phyloP scores from a whole-genome alignment of 202 grass and related monocot genomes.

The Saccharum hybrid region DNA sequence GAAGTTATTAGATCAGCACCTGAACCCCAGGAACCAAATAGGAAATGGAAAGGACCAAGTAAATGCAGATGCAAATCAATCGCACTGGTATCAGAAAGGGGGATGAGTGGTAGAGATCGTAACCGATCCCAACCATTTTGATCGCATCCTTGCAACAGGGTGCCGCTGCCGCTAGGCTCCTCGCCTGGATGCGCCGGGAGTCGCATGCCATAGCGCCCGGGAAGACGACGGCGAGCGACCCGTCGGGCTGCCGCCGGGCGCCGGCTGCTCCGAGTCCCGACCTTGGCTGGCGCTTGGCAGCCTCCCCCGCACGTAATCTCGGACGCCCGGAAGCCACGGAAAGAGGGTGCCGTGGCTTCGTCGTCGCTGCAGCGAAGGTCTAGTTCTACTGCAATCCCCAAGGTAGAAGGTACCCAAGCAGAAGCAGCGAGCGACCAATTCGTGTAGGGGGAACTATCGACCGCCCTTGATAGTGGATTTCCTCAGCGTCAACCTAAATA shows the following conservation, averaged over 20 bases:
- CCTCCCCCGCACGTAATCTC: neutral
- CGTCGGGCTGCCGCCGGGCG: neutral
- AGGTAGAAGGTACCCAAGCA: too few relatives aligned
- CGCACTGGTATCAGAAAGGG: neutral
- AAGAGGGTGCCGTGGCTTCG: neutral
- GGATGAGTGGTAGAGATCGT: neutral
- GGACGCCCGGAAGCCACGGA: neutral
- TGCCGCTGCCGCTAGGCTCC: neutral
- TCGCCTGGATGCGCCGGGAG: neutral
- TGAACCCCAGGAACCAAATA: neutral
- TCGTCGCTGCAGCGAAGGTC: neutral
- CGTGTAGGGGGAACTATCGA: too few relatives aligned
- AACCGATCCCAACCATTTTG: neutral
- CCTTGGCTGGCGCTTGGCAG: neutral
- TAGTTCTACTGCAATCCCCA: too few relatives aligned
- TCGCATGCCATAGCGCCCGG: neutral
- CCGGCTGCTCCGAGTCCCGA: neutral
- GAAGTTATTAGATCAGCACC: conserved; percentile 3
- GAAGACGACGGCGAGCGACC: neutral
- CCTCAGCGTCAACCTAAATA: too few relatives aligned
- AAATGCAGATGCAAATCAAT: neutral
- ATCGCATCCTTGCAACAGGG: neutral
- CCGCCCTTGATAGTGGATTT: too few relatives aligned
- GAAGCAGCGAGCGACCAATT: neutral
- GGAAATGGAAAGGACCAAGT: neutral